A percentile compares a stretch with the other conserved stretches of the same genome.
Evolutionary conservation across 306 rosid species (phyloP).

Genomic region (Ochetophila trinervis): DNA sequence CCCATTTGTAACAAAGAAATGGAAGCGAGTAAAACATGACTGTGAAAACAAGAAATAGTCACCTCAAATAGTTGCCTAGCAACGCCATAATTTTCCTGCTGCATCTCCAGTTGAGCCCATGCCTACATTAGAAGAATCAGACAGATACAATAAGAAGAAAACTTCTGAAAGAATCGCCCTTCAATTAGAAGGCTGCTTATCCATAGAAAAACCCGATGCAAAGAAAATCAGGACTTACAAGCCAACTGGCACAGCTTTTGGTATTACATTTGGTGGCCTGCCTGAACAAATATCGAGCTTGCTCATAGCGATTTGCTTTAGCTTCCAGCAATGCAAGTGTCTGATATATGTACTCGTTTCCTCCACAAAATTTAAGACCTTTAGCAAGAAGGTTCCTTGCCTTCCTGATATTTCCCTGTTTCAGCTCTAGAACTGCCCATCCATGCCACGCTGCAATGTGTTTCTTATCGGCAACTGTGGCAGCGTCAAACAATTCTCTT

Average conservation of each 20-base stretch:
- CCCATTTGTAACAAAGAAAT: not conserved
- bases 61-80: constrained; percentile 92
- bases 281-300: constrained; percentile 79
- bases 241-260: constrained; percentile 97
- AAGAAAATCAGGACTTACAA: constrained; percentile 57
- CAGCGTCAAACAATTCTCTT: constrained; percentile 82
- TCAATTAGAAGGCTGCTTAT: constrained; percentile 10
- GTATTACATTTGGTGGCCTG: constrained; percentile 92
- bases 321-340: constrained; percentile 91
- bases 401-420: constrained; percentile 78
- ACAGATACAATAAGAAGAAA: constrained; percentile 1
- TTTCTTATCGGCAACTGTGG: constrained; percentile 85
- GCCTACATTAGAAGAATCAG: constrained; percentile 44
- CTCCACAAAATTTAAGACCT: constrained; percentile 77
- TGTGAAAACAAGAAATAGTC: constrained; percentile 12
- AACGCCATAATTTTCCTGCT: constrained; percentile 58
- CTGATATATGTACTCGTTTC: constrained; percentile 86
- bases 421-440: constrained; percentile 91
- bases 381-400: constrained; percentile 79
- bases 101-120: constrained; percentile 96
- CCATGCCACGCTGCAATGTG: constrained; percentile 99
- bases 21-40: not conserved
- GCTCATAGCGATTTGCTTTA: constrained; percentile 69
- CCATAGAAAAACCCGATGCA: constrained; percentile 2
- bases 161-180: constrained; percentile 12